Conservation (phyloP, 78 protist genomes). For the Dictyostelium purpureum region DNA sequence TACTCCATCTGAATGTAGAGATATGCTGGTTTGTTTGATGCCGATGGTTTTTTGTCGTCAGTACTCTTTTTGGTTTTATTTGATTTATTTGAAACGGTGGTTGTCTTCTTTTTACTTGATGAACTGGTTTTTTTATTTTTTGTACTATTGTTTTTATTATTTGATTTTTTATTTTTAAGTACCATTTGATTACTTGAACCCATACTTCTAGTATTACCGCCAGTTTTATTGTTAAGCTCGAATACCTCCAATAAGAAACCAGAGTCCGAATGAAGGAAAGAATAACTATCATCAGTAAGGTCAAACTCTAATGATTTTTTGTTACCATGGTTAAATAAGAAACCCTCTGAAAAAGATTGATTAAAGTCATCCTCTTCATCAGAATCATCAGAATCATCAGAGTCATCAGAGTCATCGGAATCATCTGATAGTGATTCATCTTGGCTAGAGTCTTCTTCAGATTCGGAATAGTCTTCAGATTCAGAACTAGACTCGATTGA, state of each 20-base stretch:
- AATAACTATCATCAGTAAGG: conserved; percentile 67
- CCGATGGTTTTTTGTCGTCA: too few species aligned
- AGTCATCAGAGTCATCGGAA: neutral
- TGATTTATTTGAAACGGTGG: neutral
- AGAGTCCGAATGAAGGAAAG: conserved; percentile 60
- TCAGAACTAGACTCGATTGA: neutral
- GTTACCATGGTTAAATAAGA: conserved; percentile 8
- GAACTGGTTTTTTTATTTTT: neutral
- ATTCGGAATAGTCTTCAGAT: neutral
- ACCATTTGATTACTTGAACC: neutral
- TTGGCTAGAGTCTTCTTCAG: neutral
- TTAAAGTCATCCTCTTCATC: neutral
- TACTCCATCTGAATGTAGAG: conserved; percentile 86
- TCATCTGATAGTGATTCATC: neutral
- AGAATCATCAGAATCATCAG: neutral
- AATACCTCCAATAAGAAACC: conserved; percentile 43
- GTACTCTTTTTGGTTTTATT: neutral
- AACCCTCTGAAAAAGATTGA: conserved; percentile 7
- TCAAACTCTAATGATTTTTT: conserved; percentile 44
- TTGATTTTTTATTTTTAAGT: neutral
- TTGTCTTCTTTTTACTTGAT: neutral
- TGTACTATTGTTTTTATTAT: neutral
- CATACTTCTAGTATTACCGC: conserved; percentile 34
- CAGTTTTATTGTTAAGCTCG: conserved; percentile 37
- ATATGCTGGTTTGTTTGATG: conserved; percentile 27